phyloP scores from a whole-genome alignment of 768 basidiomycete genomes.

The Podaxis mareebaensis region DNA sequence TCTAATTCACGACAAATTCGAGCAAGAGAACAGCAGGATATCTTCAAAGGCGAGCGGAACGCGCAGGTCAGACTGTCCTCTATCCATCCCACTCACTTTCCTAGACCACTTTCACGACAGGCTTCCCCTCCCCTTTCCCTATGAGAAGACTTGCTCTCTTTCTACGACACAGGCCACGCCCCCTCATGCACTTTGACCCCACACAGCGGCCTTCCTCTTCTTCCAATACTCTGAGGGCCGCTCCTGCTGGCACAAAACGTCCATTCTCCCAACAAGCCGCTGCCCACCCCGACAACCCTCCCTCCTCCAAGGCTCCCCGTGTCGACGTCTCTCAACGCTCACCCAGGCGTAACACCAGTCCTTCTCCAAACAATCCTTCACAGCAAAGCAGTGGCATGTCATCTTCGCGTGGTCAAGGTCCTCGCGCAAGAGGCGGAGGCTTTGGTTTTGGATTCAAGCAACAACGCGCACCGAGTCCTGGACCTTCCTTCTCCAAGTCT shows the following conservation, averaged over 20 bases:
- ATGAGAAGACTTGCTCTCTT: constrained; percentile 52
- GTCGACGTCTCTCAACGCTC: constrained; percentile 24
- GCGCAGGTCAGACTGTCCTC: constrained; percentile 19
- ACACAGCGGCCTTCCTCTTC: constrained; percentile 27
- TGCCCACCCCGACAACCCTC: constrained; percentile 19
- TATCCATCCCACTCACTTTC: neutral
- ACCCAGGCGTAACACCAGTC: constrained; percentile 22
- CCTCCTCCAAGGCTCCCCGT: constrained; percentile 31
- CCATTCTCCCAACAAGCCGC: constrained; percentile 43
- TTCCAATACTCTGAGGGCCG: constrained; percentile 16
- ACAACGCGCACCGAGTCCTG: constrained; percentile 7
- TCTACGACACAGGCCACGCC: constrained; percentile 50
- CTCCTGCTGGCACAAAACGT: constrained; percentile 40
- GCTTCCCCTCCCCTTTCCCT: constrained; percentile 25
- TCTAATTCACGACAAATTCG: neutral
- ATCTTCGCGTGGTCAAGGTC: constrained; percentile 6
- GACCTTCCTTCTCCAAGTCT: constrained; percentile 10
- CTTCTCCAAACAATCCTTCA: constrained; percentile 19
- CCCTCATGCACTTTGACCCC: constrained; percentile 61
- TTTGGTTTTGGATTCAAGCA: constrained; percentile 11
- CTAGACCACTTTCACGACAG: neutral
- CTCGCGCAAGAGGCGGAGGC: constrained; percentile 10
- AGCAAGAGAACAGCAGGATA: neutral
- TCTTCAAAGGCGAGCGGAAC: constrained; percentile 4
- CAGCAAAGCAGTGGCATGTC: constrained; percentile 3